Base-by-base conservation (phyloP, 129 eudicot species). In the Flaveria trinervia region DNA sequence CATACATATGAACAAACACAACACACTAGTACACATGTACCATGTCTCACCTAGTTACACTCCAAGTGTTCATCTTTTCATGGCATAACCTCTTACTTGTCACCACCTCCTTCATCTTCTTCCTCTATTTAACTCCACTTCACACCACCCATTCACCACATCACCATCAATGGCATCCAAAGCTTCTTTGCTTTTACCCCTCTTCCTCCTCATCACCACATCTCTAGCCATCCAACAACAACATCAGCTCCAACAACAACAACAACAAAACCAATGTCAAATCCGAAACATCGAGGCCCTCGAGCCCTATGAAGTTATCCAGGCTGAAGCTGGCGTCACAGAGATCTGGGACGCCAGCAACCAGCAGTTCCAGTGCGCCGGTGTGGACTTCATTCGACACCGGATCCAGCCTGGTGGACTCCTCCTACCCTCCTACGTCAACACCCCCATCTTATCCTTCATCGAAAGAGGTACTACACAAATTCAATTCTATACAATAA, bases 291-390 rank as follows among this genome's bases (percentile, higher is more conserved):
- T 90, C 51, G 77, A 67, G 3, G 83, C 96, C 16, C 90, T 61
- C 4, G 86, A 92, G 67, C 96, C 98, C 7, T 33, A 55, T 18
- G 18, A 60, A 12, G 68, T 76, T 0, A 0, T 92, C 78, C 60
- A 80, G 49, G 75, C 96, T 4, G 98, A 92, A 78, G 96, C 90
- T 7, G 98, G 96, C 2, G 74, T 61, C 1, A 80, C 92, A 1
- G 92, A 92, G 83, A 77, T 83, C 20, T 92, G 92, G 92, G 86
- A 89, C 67, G 44, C 72, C 15, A 54, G 65, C 15, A 39, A 76
- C 65, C 73, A 88, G 11, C 84, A 84, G 74, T 86, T 91, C 83
- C 80, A 71, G 59, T 91, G 97, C 43, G 89, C 97, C 59, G 93
- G 93, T 41, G 93, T 81, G 0, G 71, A 87, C 11, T 74, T 84